A percentile compares a stretch with the other conserved stretches of the same genome.
These are phyloP conservation scores for Hypsizygus marmoreus DNA, from an alignment of 768 basidiomycete species.

Conservation along the genomic window DNA sequence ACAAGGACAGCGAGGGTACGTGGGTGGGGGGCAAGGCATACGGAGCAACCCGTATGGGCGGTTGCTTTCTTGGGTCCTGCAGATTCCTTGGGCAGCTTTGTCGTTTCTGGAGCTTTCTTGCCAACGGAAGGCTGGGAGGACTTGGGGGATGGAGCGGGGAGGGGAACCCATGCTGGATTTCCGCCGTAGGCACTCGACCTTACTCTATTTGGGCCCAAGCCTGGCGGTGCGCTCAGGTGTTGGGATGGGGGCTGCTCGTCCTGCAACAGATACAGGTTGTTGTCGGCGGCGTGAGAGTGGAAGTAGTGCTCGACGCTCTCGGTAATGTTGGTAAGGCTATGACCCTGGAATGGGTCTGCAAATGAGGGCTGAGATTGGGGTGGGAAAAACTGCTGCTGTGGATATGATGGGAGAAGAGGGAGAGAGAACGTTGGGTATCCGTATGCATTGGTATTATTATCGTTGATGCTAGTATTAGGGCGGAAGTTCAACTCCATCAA, in stretches of 20 bases:
- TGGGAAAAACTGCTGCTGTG: constrained; percentile 26
- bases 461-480: constrained; percentile 24
- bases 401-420: constrained; percentile 23
- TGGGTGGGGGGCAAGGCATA: constrained; percentile 53
- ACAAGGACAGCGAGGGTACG: constrained; percentile 62
- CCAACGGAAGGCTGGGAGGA: constrained; percentile 2
- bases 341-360: constrained; percentile 43
- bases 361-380: constrained; percentile 28
- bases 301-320: constrained; percentile 47
- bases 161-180: constrained; percentile 21
- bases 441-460: constrained; percentile 27
- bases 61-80: constrained; percentile 7
- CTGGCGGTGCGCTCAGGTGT: constrained; percentile 3
- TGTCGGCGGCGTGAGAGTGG: constrained; percentile 30
- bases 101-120: constrained; percentile 1
- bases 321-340: constrained; percentile 35
- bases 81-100: neutral
- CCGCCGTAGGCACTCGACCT: constrained; percentile 4
- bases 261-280: constrained; percentile 15
- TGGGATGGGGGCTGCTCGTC: constrained; percentile 11
- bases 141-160: constrained; percentile 16
- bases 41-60: constrained; percentile 51
- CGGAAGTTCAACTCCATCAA: constrained; percentile 32
- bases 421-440: constrained; percentile 36
- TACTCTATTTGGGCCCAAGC: neutral